Percentiles rank a stretch among this genome's conserved stretches.
phyloP scores from a whole-genome alignment of 2,329 filamentous ascomycete species.

The Colletotrichum sp. region DNA sequence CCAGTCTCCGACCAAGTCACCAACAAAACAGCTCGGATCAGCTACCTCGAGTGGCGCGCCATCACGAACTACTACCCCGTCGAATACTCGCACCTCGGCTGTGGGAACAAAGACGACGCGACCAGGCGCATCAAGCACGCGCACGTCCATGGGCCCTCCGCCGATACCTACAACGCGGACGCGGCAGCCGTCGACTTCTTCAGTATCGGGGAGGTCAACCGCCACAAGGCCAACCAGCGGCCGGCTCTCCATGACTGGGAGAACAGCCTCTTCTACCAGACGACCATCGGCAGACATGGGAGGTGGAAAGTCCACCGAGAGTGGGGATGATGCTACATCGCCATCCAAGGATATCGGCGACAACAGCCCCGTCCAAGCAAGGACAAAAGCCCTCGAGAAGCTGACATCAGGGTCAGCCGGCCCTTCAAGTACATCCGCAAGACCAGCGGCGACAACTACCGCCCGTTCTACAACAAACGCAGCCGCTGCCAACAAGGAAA shows the following conservation, averaged over 20 bases:
- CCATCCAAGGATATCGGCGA: constrained; percentile 58
- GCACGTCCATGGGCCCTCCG: constrained; percentile 74
- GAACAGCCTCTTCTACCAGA: constrained; percentile 41
- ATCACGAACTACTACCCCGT: constrained; percentile 70
- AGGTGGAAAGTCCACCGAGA: constrained; percentile 43
- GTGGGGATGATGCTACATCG: constrained; percentile 44
- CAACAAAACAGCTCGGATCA: constrained; percentile 73
- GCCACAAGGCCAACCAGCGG: constrained; percentile 43
- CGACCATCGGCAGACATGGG: constrained; percentile 53
- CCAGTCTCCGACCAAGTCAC: constrained; percentile 79
- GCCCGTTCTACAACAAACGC: constrained; percentile 43
- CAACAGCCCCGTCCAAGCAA: constrained; percentile 56
- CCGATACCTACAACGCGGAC: constrained; percentile 49
- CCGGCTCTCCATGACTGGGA: constrained; percentile 42
- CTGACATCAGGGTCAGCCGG: constrained; percentile 44
- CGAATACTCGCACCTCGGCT: constrained; percentile 54
- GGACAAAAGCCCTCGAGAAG: constrained; percentile 57
- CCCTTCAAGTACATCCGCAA: constrained; percentile 32
- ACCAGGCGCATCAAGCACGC: constrained; percentile 56
- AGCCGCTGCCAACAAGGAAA: constrained; percentile 65
- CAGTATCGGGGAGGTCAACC: constrained; percentile 31
- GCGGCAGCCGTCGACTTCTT: constrained; percentile 50
- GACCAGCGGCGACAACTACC: constrained; percentile 30
- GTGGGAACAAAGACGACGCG: constrained; percentile 54
- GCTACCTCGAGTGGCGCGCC: constrained; percentile 59